Evolutionary conservation across 2,329 filamentous ascomycete genomes (phyloP).

Genomic region (Pseudogymnoascus sp.): DNA sequence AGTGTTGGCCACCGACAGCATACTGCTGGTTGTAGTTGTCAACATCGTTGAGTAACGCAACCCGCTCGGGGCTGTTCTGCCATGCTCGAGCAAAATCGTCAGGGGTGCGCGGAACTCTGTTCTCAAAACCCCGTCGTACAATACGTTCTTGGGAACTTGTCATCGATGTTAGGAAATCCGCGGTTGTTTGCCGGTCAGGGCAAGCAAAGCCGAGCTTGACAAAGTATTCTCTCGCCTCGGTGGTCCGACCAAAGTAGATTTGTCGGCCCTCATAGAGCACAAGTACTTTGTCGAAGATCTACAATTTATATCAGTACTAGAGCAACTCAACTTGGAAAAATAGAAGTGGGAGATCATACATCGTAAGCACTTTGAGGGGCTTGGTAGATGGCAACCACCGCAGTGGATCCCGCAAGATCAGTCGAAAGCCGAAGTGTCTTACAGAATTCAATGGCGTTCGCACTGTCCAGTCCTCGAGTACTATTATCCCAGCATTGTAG

Average conservation of each 20-base stretch:
- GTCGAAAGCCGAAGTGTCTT: constrained; percentile 55
- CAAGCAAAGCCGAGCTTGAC: constrained; percentile 59
- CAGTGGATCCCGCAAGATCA: constrained; percentile 52
- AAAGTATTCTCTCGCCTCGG: constrained; percentile 59
- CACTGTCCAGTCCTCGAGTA: constrained; percentile 63
- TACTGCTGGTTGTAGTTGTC: constrained; percentile 38
- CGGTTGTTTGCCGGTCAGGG: constrained; percentile 43
- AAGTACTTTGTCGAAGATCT: constrained; percentile 57
- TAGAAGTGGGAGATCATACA: constrained; percentile 7
- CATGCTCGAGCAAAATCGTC: constrained; percentile 46
- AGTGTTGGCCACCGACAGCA: constrained; percentile 22
- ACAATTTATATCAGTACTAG: background rate
- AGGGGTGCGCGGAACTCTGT: constrained; percentile 44
- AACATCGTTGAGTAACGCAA: constrained; percentile 38
- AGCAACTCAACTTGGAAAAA: background rate
- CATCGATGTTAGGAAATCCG: constrained; percentile 70
- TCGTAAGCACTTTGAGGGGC: constrained; percentile 62
- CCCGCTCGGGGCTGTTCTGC: constrained; percentile 35
- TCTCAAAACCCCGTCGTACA: constrained; percentile 45
- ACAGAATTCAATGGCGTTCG: constrained; percentile 64
- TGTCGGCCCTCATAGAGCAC: constrained; percentile 60
- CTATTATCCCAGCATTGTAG: constrained; percentile 70
- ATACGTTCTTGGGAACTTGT: constrained; percentile 51
- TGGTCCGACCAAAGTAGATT: constrained; percentile 60
- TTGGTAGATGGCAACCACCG: constrained; percentile 63